Conservation (phyloP, 179 eudicot species). For the Beta macrorhiza region DNA sequence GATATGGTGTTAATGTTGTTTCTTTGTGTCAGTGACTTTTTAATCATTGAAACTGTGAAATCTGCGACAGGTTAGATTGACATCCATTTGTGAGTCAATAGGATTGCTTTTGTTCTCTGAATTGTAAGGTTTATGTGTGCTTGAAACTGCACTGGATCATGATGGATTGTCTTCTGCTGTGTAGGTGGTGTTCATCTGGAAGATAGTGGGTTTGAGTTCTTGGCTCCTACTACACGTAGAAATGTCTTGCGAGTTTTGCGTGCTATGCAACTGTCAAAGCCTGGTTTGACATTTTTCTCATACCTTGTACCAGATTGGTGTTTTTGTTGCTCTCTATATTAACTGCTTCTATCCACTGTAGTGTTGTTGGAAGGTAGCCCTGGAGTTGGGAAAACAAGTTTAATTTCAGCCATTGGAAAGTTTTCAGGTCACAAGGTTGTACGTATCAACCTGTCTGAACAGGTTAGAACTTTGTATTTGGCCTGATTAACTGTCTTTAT, state of each 20-base stretch:
- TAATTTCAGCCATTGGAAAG: conserved; percentile 75
- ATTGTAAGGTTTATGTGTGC: too few relatives aligned
- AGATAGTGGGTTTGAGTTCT: conserved; percentile 62
- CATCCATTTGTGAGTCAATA: neutral
- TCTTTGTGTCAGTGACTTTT: neutral
- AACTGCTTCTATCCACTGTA: conserved; percentile 29
- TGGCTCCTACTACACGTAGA: conserved; percentile 85
- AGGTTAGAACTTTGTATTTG: conserved; percentile 40
- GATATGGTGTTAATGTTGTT: neutral
- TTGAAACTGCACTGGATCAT: too few relatives aligned
- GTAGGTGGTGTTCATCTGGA: conserved; percentile 50
- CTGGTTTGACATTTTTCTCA: conserved; percentile 24
- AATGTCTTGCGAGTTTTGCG: conserved; percentile 86
- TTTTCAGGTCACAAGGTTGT: conserved; percentile 88
- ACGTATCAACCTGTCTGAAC: conserved; percentile 92
- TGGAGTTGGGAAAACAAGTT: conserved; percentile 96
- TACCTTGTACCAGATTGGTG: conserved; percentile 40
- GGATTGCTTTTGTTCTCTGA: too few relatives aligned
- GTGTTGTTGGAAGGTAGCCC: conserved; percentile 98
- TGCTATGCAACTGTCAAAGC: conserved; percentile 80
- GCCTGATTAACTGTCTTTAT: neutral
- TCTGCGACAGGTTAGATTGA: too few relatives aligned
- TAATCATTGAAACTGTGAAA: neutral
- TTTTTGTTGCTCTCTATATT: conserved; percentile 3
- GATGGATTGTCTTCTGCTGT: neutral